A percentile compares a stretch with the other conserved stretches of the same genome.
phyloP scores from a whole-genome alignment of 768 basidiomycete species.

The Aureoboletus auriporus region DNA sequence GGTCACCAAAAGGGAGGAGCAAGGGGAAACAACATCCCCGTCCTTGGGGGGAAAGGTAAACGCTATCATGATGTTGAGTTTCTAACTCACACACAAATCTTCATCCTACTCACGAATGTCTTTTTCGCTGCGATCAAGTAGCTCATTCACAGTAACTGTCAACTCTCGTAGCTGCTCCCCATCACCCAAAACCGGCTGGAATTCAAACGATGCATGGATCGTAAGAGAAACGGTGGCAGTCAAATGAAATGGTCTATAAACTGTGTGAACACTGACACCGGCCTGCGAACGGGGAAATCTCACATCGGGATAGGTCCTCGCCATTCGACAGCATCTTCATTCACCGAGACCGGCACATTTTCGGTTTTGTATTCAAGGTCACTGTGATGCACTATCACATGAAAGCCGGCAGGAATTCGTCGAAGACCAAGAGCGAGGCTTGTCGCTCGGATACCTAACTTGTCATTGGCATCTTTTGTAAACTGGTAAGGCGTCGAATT shows the following conservation, averaged over 20 bases:
- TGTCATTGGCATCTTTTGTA: no score
- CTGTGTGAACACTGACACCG: not conserved
- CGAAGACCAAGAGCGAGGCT: not conserved
- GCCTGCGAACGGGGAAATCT: not conserved
- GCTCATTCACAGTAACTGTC: not conserved
- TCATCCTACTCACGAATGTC: not conserved
- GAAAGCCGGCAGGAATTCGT: slow-evolving; percentile 1
- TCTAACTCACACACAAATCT: not conserved
- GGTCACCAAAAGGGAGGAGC: not conserved
- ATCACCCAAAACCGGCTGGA: not conserved
- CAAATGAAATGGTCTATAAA: not conserved
- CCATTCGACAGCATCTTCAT: slow-evolving; percentile 3
- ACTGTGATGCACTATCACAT: not conserved
- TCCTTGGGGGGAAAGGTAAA: not conserved
- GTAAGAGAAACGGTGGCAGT: not conserved
- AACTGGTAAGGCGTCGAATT: no score
- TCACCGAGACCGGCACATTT: not conserved
- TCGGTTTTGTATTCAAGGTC: not conserved
- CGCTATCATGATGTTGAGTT: not conserved
- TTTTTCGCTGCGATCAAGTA: not conserved
- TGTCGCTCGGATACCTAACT: no score
- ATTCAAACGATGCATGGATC: not conserved
- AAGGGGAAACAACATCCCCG: not conserved
- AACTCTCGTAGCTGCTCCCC: not conserved
- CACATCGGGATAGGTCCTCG: not conserved